phyloP scores from a whole-genome alignment of 805 yeast species.

The Spathaspora boniae region DNA sequence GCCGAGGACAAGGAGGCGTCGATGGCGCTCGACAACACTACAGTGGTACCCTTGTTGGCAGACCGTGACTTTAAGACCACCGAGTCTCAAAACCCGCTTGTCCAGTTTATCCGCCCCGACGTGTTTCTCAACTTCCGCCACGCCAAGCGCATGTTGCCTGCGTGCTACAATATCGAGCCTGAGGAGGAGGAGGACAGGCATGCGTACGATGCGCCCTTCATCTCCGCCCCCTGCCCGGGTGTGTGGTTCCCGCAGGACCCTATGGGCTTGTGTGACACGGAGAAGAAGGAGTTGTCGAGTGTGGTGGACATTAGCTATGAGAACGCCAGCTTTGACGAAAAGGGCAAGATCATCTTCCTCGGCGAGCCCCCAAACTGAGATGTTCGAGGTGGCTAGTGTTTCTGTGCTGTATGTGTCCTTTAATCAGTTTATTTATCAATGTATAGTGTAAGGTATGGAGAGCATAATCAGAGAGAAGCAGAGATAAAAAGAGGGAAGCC shows the following conservation, averaged over 20 bases:
- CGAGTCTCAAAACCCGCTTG: constrained; percentile 40
- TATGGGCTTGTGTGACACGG: constrained; percentile 68
- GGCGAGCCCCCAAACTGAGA: constrained; percentile 31
- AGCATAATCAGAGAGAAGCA: too few relatives aligned
- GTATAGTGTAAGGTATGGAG: too few relatives aligned
- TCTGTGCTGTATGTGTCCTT: too few relatives aligned
- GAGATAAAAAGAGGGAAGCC: too few relatives aligned
- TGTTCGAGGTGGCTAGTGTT: too few relatives aligned
- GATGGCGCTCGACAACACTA: constrained; percentile 11
- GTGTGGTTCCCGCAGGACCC: constrained; percentile 93
- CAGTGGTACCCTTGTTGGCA: constrained; percentile 56
- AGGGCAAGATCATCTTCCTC: constrained; percentile 28
- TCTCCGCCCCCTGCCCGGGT: constrained; percentile 63
- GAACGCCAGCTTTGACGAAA: constrained; percentile 51
- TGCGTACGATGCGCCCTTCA: constrained; percentile 78
- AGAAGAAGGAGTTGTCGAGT: constrained; percentile 53
- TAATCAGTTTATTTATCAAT: too few relatives aligned
- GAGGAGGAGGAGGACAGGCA: constrained; percentile 46
- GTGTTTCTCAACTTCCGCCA: constrained; percentile 47
- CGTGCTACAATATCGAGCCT: constrained; percentile 30
- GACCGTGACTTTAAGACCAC: constrained; percentile 53
- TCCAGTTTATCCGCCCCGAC: constrained; percentile 56
- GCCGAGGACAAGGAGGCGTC: constrained; percentile 10
- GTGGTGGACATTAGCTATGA: constrained; percentile 65
- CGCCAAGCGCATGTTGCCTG: constrained; percentile 33